Evolutionary conservation across 257 asterid genomes (phyloP).

Genomic region (Nemophila menziesii): DNA sequence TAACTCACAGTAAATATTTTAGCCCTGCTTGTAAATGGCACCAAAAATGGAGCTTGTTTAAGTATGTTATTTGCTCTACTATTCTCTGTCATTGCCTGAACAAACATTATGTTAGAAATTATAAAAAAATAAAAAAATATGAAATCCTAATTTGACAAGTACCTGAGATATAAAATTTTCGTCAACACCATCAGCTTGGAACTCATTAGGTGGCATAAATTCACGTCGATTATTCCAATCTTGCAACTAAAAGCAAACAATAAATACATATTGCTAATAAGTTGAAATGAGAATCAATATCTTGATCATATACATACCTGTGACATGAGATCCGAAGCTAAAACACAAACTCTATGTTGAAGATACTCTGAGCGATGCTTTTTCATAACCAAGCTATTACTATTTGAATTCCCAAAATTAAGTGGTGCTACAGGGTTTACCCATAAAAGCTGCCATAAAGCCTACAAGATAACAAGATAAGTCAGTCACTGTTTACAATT

Average conservation of each 20-base stretch:
- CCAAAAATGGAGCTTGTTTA: slow-evolving; percentile 90
- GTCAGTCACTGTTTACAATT: too few species aligned
- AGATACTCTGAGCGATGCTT: slow-evolving; percentile 68
- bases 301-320: slow-evolving; percentile 38
- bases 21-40: slow-evolving; percentile 93
- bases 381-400: slow-evolving; percentile 43
- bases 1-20: slow-evolving; percentile 77
- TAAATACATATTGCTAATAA: background rate
- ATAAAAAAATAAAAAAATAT: slow-evolving; percentile 1
- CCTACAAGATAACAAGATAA: slow-evolving; percentile 33
- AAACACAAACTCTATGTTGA: slow-evolving; percentile 73
- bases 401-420: slow-evolving; percentile 37
- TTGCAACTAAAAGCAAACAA: slow-evolving; percentile 54
- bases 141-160: slow-evolving; percentile 12
- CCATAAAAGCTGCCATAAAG: slow-evolving; percentile 95
- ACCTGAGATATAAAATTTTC: slow-evolving; percentile 84
- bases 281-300: background rate
- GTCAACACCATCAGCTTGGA: slow-evolving; percentile 91
- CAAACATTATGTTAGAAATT: slow-evolving; percentile 16
- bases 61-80: slow-evolving; percentile 76
- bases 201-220: slow-evolving; percentile 76
- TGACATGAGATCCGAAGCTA: slow-evolving; percentile 89
- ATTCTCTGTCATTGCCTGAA: slow-evolving; percentile 71
- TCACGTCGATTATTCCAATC: slow-evolving; percentile 96
- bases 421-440: slow-evolving; percentile 55